These are phyloP conservation scores for Penicillium sp. DNA, from an alignment of 2,329 filamentous ascomycete genomes.

Conservation along the genomic window DNA sequence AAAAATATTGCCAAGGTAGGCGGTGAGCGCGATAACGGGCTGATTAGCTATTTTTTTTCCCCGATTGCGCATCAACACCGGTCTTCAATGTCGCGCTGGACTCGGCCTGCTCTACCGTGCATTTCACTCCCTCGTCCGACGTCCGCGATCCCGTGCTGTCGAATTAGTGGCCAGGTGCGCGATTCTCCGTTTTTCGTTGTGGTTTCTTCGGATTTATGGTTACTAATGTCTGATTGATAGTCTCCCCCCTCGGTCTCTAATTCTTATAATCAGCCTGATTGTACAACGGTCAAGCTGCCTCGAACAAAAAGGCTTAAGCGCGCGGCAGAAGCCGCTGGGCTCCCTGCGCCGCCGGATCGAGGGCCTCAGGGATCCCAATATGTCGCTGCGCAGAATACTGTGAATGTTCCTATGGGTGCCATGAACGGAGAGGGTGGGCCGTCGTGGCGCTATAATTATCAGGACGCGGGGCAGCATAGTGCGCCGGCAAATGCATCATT, in stretches of 20 bases:
- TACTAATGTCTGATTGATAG: background rate
- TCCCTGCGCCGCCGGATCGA: background rate
- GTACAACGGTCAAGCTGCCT: conserved; percentile 14
- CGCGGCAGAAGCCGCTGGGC: conserved; percentile 5
- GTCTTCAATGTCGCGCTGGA: conserved; percentile 3
- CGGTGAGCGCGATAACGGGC: conserved; percentile 22
- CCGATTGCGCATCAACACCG: conserved; percentile 4
- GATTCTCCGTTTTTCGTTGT: background rate
- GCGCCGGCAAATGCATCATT: background rate
- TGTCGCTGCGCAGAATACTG: background rate
- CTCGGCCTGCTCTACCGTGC: background rate
- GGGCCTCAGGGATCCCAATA: background rate
- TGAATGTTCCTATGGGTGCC: background rate
- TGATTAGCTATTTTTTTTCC: conserved; percentile 24
- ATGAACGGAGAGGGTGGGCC: background rate
- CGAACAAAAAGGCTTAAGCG: conserved; percentile 15
- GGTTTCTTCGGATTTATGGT: background rate
- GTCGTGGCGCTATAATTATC: background rate
- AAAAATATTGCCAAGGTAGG: conserved; percentile 28
- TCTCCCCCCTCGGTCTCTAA: background rate
- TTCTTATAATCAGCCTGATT: background rate
- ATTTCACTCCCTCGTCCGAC: background rate
- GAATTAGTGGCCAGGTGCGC: background rate
- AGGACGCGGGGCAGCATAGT: background rate
- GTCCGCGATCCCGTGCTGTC: background rate